These are phyloP conservation scores for Sonneratia caseolaris DNA, from an alignment of 345 rosid species.

Conservation along the genomic window DNA sequence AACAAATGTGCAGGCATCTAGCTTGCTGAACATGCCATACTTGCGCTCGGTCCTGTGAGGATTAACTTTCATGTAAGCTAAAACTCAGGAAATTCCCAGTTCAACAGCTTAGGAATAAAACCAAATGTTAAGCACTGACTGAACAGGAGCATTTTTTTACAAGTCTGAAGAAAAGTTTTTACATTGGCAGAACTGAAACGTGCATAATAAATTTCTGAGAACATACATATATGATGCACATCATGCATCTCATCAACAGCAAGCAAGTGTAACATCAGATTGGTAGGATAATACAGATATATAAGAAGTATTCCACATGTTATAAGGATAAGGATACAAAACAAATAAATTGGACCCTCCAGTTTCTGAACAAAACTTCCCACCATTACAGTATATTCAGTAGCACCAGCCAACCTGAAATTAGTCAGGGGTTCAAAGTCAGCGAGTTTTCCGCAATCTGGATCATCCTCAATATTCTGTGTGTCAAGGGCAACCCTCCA, in stretches of 20 bases:
- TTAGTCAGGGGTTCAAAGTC: constrained; percentile 69
- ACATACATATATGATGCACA: not conserved
- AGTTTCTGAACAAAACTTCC: constrained; percentile 3
- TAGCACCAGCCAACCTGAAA: constrained; percentile 42
- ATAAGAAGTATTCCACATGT: not conserved
- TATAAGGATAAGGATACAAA: not conserved
- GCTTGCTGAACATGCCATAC: constrained; percentile 80
- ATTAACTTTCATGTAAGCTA: constrained; percentile 6
- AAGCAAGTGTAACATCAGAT: not conserved
- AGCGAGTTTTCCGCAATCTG: constrained; percentile 72
- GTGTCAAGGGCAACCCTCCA: constrained; percentile 98
- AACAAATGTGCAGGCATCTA: constrained; percentile 89
- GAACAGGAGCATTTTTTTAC: not conserved
- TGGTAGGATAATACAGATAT: not conserved
- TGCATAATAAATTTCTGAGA: not conserved
- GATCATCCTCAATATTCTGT: constrained; percentile 73
- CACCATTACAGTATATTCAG: not conserved
- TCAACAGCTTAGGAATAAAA: not conserved
- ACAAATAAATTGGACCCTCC: not conserved
- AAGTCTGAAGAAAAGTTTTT: not conserved
- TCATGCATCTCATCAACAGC: not conserved
- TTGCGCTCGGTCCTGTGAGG: constrained; percentile 71
- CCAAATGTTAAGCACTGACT: not conserved
- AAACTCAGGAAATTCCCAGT: not conserved
- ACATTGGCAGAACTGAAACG: not conserved